These are phyloP conservation scores for Sorghum bicolor DNA, from an alignment of 176 grass and related monocot species.

Conservation along the genomic window Sorghum_bicolor_NCBIv3 NC_012870.2:69281501-69282000, in stretches of 20 bases:
- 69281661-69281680: constrained; percentile 39
- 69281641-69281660: not conserved
- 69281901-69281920: constrained; percentile 3
- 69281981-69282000: not conserved
- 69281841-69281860: not conserved
- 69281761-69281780: constrained; percentile 38
- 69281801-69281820: not conserved
- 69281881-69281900: not conserved
- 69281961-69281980: not conserved
- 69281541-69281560: constrained; percentile 37
- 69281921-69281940: too few relatives aligned
- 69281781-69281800: not conserved
- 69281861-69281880: constrained; percentile 16
- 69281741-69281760: not conserved
- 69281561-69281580: not conserved
- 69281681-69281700: not conserved
- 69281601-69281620: constrained; percentile 18
- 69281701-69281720: too few relatives aligned
- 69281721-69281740: not conserved
- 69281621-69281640: not conserved
- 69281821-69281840: constrained; percentile 9
- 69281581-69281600: not conserved
- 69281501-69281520: not conserved
- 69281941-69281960: constrained; percentile 41
- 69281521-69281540: constrained; percentile 26